Evolutionary conservation across 192 early-diverging fungal species (phyloP), one percentile per base, ranked within the genome.

Genomic region (Podila horticola): DNA sequence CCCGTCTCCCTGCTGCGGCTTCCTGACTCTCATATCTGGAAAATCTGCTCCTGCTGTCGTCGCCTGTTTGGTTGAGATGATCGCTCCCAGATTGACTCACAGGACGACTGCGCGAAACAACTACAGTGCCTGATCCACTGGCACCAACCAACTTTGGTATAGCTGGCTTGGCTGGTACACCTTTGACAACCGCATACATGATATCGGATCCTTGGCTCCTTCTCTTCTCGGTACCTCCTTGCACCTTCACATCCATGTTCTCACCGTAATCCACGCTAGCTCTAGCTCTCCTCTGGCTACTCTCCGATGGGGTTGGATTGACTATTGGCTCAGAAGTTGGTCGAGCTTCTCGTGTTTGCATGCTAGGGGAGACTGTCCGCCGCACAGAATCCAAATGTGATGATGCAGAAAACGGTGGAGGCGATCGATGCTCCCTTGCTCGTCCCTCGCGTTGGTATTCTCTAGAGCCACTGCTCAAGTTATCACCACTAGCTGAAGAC

Each of bases 111-210:
- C 26, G 59, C 11, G 34, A 38, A 6, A 62, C 59, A 8, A 79
- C 31, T 13, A 81, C 77, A 12, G 77, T 81, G 5, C 77, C 77
- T 30, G 77, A 81, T 17, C 77, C 77, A 26, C 66, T 69, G 8
- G 77, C 77, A 8, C 77, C 77, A 15, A 81, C 65, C 31, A 81
- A 49, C 33, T 81, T 81, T 17, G 77, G 77, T 0, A 68, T 81
- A 0, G 70, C 51, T 4, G 70, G 66, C 68, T 73, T 81, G 6
- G 62, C 41, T 15, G 77, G 62, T 5, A 72, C 30, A 19, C 71
- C 71, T 66, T 81, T 81, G 4, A 81, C 77, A 22, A 81, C 71
- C 19, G 77, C 66, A 41, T 81, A 81, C 71, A 81, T 81, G 28
- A 81, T 73, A 13, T 71, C 71, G 3, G 77, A 67, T 12, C 66